These are phyloP conservation scores for Phytophthora quininea DNA, from an alignment of 352 stramenopile genomes.

Conservation along the genomic window DNA sequence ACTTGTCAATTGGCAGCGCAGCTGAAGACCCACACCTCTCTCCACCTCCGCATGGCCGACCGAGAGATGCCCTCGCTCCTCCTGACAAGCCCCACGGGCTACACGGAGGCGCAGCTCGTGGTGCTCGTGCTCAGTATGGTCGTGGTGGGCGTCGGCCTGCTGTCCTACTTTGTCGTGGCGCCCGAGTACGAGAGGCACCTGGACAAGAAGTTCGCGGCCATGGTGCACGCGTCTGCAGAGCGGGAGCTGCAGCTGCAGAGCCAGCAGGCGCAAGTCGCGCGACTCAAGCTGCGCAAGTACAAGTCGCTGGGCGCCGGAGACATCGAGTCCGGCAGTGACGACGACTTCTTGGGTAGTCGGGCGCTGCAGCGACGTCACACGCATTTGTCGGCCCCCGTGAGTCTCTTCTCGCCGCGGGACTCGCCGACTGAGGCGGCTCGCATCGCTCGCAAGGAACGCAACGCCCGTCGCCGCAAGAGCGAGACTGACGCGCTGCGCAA, in stretches of 20 bases:
- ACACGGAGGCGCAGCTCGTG: conserved; percentile 60
- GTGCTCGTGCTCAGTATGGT: conserved; percentile 57
- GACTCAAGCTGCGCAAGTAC: conserved; percentile 42
- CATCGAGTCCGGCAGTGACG: conserved; percentile 55
- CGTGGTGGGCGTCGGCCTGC: conserved; percentile 59
- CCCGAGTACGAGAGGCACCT: conserved; percentile 79
- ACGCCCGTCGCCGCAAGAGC: conserved; percentile 66
- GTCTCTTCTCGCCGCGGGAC: conserved; percentile 14
- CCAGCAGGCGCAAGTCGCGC: conserved; percentile 27
- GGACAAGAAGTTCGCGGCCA: conserved; percentile 59
- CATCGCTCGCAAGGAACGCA: conserved; percentile 29
- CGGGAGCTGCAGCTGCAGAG: conserved; percentile 28
- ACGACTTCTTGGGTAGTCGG: conserved; percentile 29
- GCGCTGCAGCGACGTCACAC: conserved; percentile 25
- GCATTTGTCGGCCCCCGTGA: conserved; percentile 21
- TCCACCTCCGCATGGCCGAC: conserved; percentile 18
- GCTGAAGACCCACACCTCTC: neutral
- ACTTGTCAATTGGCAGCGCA: conserved; percentile 27
- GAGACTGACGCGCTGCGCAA: conserved; percentile 65
- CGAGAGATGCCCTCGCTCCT: conserved; percentile 26
- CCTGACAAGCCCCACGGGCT: conserved; percentile 23
- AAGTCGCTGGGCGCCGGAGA: conserved; percentile 48
- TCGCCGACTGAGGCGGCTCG: conserved; percentile 18
- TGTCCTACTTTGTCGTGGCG: conserved; percentile 85
- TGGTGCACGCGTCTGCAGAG: conserved; percentile 38